Percentiles rank a stretch among this genome's conserved stretches.
Evolutionary conservation across 2,329 filamentous ascomycete genomes (phyloP).

Genomic region (Diaporthe nobilis): DNA sequence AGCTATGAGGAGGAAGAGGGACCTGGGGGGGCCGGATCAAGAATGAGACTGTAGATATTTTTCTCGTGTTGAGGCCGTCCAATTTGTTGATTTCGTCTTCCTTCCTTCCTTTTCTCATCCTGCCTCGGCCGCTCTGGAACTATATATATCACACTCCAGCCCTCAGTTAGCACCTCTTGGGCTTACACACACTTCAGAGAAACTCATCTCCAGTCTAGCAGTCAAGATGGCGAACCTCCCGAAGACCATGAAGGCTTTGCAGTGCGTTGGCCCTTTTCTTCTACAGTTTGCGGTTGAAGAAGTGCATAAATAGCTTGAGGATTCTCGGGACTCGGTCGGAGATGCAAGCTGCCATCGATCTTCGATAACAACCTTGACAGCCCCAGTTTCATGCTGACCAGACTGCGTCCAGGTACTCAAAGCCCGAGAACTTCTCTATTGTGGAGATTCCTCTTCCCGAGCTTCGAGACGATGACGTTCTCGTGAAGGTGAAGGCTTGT

Average conservation of each 20-base stretch:
- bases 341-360: neutral
- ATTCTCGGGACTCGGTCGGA: neutral
- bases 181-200: neutral
- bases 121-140: neutral
- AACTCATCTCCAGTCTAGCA: neutral
- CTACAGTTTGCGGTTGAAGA: neutral
- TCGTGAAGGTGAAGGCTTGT: slow-evolving; percentile 78
- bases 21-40: slow-evolving; percentile 34
- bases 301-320: neutral
- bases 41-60: slow-evolving; percentile 21
- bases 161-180: slow-evolving; percentile 5
- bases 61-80: neutral
- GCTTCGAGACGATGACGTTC: slow-evolving; percentile 71
- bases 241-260: slow-evolving; percentile 52
- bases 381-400: neutral
- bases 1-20: slow-evolving; percentile 4
- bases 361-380: neutral
- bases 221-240: slow-evolving; percentile 53
- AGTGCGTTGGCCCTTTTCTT: slow-evolving; percentile 36
- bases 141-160: neutral
- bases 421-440: slow-evolving; percentile 67
- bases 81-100: slow-evolving; percentile 13
- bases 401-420: slow-evolving; percentile 43
- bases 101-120: neutral
- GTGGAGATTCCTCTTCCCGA: slow-evolving; percentile 74